Percentiles rank a stretch among this genome's conserved stretches.
Conservation (phyloP, 2,329 filamentous ascomycete genomes). For the Penicillium palitans region DNA sequence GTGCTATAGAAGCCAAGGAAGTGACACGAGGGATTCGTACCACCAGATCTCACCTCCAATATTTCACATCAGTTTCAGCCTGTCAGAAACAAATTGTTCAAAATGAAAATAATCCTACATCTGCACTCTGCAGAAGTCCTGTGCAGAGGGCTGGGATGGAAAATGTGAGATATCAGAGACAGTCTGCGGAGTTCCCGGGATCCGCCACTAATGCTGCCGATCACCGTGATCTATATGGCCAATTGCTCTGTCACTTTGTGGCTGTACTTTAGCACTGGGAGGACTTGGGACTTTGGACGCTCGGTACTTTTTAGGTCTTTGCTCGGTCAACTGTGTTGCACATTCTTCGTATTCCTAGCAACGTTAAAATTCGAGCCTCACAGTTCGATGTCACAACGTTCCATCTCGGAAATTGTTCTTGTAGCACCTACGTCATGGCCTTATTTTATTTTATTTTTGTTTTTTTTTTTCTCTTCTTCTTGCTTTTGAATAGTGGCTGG, state of each 20-base stretch:
- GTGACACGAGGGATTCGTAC: background rate
- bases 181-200: slow-evolving; percentile 4
- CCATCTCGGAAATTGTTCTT: slow-evolving; percentile 15
- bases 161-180: slow-evolving; percentile 32
- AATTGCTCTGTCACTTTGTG: slow-evolving; percentile 3
- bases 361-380: slow-evolving; percentile 13
- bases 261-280: background rate
- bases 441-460: background rate
- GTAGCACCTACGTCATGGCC: background rate
- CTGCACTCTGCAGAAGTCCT: slow-evolving; percentile 3
- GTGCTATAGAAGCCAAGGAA: background rate
- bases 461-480: background rate
- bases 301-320: background rate
- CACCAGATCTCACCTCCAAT: background rate
- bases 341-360: slow-evolving; percentile 19
- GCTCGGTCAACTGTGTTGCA: background rate
- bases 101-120: background rate
- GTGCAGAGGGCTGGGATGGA: slow-evolving; percentile 15
- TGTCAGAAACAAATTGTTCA: background rate
- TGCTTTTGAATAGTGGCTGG: background rate
- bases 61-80: background rate
- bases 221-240: slow-evolving; percentile 1
- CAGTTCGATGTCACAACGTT: slow-evolving; percentile 10
- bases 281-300: background rate
- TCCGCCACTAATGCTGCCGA: slow-evolving; percentile 19